phyloP scores from a whole-genome alignment of 345 rosid genomes.

The Punica granatum region DNA sequence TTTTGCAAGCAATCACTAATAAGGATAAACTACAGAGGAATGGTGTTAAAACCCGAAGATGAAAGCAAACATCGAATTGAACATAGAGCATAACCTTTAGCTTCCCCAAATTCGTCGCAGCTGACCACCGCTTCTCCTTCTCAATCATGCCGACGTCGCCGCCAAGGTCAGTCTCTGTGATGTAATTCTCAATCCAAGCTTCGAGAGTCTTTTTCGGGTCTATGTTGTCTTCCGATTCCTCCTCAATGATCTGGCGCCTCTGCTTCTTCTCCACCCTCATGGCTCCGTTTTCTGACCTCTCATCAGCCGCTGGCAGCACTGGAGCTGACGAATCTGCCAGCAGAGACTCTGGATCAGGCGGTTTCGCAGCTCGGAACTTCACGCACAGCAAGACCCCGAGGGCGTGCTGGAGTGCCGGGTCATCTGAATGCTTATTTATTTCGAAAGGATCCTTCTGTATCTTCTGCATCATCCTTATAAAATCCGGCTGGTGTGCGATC shows the following conservation, averaged over 20 bases:
- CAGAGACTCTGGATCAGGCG: too few relatives aligned
- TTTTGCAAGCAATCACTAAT: neutral
- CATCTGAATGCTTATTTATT: slow-evolving; percentile 65
- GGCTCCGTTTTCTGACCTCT: slow-evolving; percentile 8
- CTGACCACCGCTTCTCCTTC: neutral
- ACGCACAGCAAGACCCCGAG: slow-evolving; percentile 75
- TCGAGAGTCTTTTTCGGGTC: neutral
- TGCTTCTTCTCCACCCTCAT: slow-evolving; percentile 34
- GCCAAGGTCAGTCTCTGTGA: neutral
- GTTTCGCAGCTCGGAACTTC: slow-evolving; percentile 29
- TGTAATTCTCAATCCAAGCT: neutral
- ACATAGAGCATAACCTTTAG: neutral
- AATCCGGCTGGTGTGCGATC: slow-evolving; percentile 69
- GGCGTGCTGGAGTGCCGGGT: slow-evolving; percentile 85
- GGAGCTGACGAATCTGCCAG: too few relatives aligned
- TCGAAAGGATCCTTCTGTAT: slow-evolving; percentile 72
- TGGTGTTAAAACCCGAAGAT: neutral
- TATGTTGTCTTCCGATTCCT: slow-evolving; percentile 10
- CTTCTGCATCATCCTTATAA: slow-evolving; percentile 81
- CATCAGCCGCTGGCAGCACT: too few relatives aligned
- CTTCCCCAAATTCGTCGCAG: neutral
- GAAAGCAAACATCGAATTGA: neutral
- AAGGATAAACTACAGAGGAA: neutral
- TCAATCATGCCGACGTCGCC: neutral
- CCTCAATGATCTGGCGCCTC: slow-evolving; percentile 15